phyloP scores from a whole-genome alignment of 805 yeast genomes.

The Candida orba region DNA sequence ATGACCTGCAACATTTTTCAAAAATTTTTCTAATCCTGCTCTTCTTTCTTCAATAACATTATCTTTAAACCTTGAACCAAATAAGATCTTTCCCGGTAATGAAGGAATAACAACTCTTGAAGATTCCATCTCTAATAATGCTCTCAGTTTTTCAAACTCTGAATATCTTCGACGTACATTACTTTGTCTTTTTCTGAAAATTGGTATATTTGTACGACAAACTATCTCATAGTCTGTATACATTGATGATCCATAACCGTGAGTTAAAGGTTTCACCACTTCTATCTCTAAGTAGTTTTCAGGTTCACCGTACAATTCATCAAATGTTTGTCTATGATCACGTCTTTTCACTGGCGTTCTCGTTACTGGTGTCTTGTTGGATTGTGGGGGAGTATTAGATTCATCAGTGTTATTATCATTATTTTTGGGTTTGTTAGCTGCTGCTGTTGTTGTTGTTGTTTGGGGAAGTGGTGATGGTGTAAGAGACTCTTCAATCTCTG shows the following conservation, averaged over 20 bases:
- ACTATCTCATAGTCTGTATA: slow-evolving; percentile 89
- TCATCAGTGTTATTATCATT: neutral
- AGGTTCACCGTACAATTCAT: slow-evolving; percentile 87
- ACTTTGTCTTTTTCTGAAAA: slow-evolving; percentile 58
- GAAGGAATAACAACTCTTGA: slow-evolving; percentile 78
- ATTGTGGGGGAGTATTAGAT: neutral
- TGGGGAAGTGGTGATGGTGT: neutral
- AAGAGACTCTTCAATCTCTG: slow-evolving; percentile 22
- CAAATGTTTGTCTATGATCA: slow-evolving; percentile 55
- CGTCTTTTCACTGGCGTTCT: slow-evolving; percentile 10
- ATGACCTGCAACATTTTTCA: slow-evolving; percentile 80
- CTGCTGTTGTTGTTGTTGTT: neutral
- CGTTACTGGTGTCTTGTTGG: slow-evolving; percentile 11
- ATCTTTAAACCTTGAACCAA: slow-evolving; percentile 68
- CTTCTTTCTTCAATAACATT: slow-evolving; percentile 79
- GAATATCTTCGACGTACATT: slow-evolving; percentile 80
- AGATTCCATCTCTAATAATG: slow-evolving; percentile 66
- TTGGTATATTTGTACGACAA: slow-evolving; percentile 87
- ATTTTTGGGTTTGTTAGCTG: neutral
- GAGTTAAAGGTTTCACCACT: slow-evolving; percentile 74
- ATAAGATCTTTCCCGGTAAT: slow-evolving; percentile 77
- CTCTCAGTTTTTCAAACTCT: slow-evolving; percentile 80
- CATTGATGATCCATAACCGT: slow-evolving; percentile 57
- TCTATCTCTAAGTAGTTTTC: slow-evolving; percentile 92
- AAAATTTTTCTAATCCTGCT: slow-evolving; percentile 74